Conservation (phyloP, 345 rosid species). For the sweet orange (Citrus sinensis) region DVS_A1.0 CM039167.1:29388501-29389000, state of each 20-base stretch:
- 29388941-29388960: neutral
- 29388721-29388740: neutral
- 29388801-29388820: conserved; percentile 45
- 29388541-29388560: neutral
- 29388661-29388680: neutral
- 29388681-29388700: neutral
- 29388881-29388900: neutral
- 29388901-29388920: neutral
- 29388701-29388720: neutral
- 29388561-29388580: neutral
- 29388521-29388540: neutral
- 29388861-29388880: conserved; percentile 30
- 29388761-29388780: neutral
- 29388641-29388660: neutral
- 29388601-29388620: neutral
- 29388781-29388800: conserved; percentile 75
- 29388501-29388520: neutral
- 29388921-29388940: neutral
- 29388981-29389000: neutral
- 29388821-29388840: conserved; percentile 39
- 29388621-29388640: neutral
- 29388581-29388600: neutral
- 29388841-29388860: conserved; percentile 55
- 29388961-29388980: neutral
- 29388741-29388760: neutral